Evolutionary conservation across 2,329 filamentous ascomycete genomes (phyloP).

Genomic region (Paecilomyces formosus): DNA sequence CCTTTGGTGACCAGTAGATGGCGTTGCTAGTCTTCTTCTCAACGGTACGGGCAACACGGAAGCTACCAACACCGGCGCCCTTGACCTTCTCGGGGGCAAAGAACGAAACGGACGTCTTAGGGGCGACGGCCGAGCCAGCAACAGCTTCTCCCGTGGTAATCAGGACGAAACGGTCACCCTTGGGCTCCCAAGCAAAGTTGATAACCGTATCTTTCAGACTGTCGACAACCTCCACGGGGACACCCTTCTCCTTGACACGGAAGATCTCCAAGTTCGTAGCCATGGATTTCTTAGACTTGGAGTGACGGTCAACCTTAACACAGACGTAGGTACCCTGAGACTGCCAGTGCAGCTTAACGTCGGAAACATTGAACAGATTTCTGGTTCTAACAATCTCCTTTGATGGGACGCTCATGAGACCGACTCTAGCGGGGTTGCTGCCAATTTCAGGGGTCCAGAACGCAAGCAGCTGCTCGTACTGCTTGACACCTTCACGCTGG

Average conservation of each 20-base stretch:
- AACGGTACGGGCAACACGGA: slow-evolving; percentile 88
- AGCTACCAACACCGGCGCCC: slow-evolving; percentile 74
- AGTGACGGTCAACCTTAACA: slow-evolving; percentile 97
- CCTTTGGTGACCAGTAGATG: slow-evolving; percentile 97
- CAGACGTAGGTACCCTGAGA: slow-evolving; percentile 89
- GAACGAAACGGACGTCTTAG: slow-evolving; percentile 92
- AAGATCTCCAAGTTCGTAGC: slow-evolving; percentile 98
- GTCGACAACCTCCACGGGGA: slow-evolving; percentile 96
- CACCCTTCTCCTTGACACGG: slow-evolving; percentile 93
- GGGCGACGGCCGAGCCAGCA: slow-evolving; percentile 69
- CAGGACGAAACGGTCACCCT: slow-evolving; percentile 92
- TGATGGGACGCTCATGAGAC: slow-evolving; percentile 88
- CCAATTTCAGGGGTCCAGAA: slow-evolving; percentile 99
- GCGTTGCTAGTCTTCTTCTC: slow-evolving; percentile 99
- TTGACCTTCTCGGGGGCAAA: slow-evolving; percentile 96
- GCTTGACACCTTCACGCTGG: slow-evolving; percentile 76
- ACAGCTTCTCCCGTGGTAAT: slow-evolving; percentile 87
- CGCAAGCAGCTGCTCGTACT: slow-evolving; percentile 90
- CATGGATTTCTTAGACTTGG: slow-evolving; percentile 97
- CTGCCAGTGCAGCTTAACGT: slow-evolving; percentile 98
- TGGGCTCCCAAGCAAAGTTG: slow-evolving; percentile 99
- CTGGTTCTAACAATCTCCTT: slow-evolving; percentile 91
- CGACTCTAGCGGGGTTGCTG: slow-evolving; percentile 95
- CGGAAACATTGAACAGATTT: slow-evolving; percentile 96
- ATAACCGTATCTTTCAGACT: slow-evolving; percentile 97